Conservation (phyloP, 129 eudicot genomes). For the Arctium lappa region DNA sequence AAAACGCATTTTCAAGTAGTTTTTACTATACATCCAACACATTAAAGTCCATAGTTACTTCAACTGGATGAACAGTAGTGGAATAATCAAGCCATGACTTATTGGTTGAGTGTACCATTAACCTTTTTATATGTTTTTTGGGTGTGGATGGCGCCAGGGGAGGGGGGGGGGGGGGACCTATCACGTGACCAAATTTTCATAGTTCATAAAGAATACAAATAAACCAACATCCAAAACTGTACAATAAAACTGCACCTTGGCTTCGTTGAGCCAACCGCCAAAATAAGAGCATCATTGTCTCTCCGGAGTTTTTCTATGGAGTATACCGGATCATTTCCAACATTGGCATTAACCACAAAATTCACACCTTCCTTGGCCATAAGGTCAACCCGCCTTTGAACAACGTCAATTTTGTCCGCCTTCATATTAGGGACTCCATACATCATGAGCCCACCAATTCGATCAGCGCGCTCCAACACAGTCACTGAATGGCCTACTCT, state of each 20-base stretch:
- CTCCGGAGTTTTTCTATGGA: conserved; percentile 71
- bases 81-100: neutral
- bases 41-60: neutral
- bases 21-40: neutral
- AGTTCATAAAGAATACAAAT: neutral
- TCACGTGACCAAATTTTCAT: neutral
- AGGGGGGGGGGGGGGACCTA: neutral
- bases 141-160: neutral
- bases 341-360: conserved; percentile 81
- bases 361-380: conserved; percentile 90
- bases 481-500: conserved; percentile 85
- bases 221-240: neutral
- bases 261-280: conserved; percentile 92
- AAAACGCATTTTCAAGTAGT: neutral
- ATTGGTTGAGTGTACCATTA: neutral
- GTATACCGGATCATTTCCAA: conserved; percentile 74
- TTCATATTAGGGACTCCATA: conserved; percentile 99
- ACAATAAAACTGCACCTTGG: conserved; percentile 56
- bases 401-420: conserved; percentile 79
- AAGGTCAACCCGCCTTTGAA: conserved; percentile 87
- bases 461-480: conserved; percentile 93
- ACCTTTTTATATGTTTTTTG: neutral
- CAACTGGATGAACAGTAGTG: neutral
- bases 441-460: conserved; percentile 99
- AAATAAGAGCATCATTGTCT: conserved; percentile 78